Evolutionary conservation across 106 monocot species (phyloP).

Genomic region (Hemerocallis citrina): DNA sequence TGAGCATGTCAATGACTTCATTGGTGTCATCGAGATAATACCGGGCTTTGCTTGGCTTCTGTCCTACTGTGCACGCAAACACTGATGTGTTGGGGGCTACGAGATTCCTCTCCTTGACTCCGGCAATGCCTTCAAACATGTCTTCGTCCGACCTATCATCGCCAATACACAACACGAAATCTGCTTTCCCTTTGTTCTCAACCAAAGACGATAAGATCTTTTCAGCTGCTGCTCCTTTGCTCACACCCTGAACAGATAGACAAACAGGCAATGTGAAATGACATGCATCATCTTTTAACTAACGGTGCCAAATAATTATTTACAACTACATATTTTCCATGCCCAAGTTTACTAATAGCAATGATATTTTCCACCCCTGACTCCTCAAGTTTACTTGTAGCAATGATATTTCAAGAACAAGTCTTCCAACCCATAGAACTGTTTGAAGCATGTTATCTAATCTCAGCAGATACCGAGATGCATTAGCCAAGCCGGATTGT

Average conservation of each 20-base stretch:
- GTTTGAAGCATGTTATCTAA: no score
- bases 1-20: slow-evolving; percentile 37
- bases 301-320: no score
- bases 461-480: no score
- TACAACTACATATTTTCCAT: no score
- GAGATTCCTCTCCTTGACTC: slow-evolving; percentile 11
- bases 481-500: no score
- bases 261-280: neutral
- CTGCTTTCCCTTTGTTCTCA: slow-evolving; percentile 15
- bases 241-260: slow-evolving; percentile 25
- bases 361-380: no score
- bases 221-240: slow-evolving; percentile 32
- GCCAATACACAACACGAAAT: slow-evolving; percentile 43
- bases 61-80: slow-evolving; percentile 46
- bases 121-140: slow-evolving; percentile 42
- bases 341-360: no score
- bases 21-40: slow-evolving; percentile 40
- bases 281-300: no score
- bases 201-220: slow-evolving; percentile 35
- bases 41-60: slow-evolving; percentile 45
- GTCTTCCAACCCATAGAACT: no score
- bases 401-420: no score
- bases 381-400: no score
- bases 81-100: slow-evolving; percentile 20
- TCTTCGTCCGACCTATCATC: slow-evolving; percentile 54